phyloP scores from a whole-genome alignment of 257 asterid genomes.

The Nicotiana tomentosiformis region DNA sequence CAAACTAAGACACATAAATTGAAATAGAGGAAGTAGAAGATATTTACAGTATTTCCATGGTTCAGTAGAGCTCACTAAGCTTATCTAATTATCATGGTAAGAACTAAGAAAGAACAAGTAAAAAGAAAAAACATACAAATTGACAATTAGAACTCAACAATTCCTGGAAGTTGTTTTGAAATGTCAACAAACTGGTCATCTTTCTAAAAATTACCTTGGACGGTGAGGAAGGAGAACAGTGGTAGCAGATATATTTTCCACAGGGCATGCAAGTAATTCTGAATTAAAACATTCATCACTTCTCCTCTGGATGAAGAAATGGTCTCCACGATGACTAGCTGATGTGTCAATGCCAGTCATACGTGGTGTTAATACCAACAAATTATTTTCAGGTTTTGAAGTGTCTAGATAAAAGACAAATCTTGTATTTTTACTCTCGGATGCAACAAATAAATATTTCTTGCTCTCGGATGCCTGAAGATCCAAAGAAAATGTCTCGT shows the following conservation, averaged over 20 bases:
- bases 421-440: slow-evolving; percentile 84
- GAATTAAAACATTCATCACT: slow-evolving; percentile 82
- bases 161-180: neutral
- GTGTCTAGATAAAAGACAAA: slow-evolving; percentile 74
- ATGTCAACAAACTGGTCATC: neutral
- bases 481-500: slow-evolving; percentile 71
- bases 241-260: slow-evolving; percentile 58
- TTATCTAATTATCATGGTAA: neutral
- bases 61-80: neutral
- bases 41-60: neutral
- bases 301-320: slow-evolving; percentile 74
- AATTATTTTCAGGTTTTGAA: slow-evolving; percentile 60
- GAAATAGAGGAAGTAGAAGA: neutral
- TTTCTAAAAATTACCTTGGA: slow-evolving; percentile 50
- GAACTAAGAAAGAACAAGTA: neutral
- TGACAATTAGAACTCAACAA: neutral
- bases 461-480: slow-evolving; percentile 86
- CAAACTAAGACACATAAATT: too few relatives aligned
- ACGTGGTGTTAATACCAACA: slow-evolving; percentile 61
- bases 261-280: slow-evolving; percentile 77
- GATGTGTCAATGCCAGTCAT: slow-evolving; percentile 72
- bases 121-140: neutral
- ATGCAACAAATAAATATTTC: slow-evolving; percentile 64
- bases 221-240: slow-evolving; percentile 75
- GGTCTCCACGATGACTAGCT: slow-evolving; percentile 91